Conservation (phyloP, 1,139 yeast genomes). For the Protomyces arabidopsidicola region DNA sequence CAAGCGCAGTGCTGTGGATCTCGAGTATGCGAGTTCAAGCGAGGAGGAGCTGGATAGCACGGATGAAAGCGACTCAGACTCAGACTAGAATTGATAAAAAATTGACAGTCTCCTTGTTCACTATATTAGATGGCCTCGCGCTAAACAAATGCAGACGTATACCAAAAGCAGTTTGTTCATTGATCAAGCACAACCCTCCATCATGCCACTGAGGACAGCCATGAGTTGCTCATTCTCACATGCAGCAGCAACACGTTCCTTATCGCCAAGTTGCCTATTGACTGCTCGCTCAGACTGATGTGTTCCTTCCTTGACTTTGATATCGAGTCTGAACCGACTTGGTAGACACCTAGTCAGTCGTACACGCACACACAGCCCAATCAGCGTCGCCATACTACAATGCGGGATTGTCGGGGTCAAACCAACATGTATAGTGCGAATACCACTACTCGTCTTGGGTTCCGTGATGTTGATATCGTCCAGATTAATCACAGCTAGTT, state of each 20-base stretch:
- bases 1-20: not conserved
- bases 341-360: conserved; percentile 86
- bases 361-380: conserved; percentile 91
- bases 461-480: conserved; percentile 69
- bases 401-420: conserved; percentile 98
- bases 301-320: conserved; percentile 80
- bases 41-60: conserved; percentile 18
- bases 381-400: conserved; percentile 90
- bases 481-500: conserved; percentile 85
- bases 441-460: conserved; percentile 36
- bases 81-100: not conserved
- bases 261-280: conserved; percentile 92
- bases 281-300: conserved; percentile 96
- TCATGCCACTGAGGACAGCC: conserved; percentile 85
- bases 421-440: conserved; percentile 59
- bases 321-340: conserved; percentile 71
- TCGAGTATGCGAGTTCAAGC: conserved; percentile 18
- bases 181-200: conserved; percentile 56
- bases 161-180: not conserved
- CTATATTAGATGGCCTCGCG: not conserved
- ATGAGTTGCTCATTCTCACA: conserved; percentile 92
- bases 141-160: not conserved
- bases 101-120: no score
- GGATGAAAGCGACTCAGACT: conserved; percentile 21
- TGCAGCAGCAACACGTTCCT: conserved; percentile 97